phyloP scores from a whole-genome alignment of 2,329 filamentous ascomycete genomes.

The Neurospora crassa region DNA sequence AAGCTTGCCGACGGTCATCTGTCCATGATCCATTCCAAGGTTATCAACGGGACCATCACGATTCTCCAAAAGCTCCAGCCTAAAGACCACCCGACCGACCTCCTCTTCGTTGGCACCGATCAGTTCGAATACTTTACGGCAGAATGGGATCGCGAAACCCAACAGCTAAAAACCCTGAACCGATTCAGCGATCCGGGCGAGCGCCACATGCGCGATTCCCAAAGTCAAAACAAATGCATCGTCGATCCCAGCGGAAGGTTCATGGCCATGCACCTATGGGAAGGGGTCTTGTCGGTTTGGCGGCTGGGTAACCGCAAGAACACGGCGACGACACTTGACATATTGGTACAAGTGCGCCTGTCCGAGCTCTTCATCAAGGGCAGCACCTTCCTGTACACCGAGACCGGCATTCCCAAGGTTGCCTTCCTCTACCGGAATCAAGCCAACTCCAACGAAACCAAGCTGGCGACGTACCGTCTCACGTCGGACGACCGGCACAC shows the following conservation, averaged over 20 bases:
- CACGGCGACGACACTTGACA: conserved; percentile 33
- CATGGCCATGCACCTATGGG: conserved; percentile 50
- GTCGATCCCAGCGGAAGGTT: conserved; percentile 68
- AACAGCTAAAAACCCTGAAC: conserved; percentile 41
- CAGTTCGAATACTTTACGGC: conserved; percentile 85
- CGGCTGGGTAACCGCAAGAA: conserved; percentile 39
- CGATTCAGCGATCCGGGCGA: conserved; percentile 45
- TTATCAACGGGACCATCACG: conserved; percentile 76
- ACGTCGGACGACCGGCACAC: conserved; percentile 49
- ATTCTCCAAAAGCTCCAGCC: conserved; percentile 77
- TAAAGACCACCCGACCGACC: conserved; percentile 62
- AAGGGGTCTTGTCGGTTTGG: conserved; percentile 47
- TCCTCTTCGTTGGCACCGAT: conserved; percentile 89
- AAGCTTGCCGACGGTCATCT: conserved; percentile 55
- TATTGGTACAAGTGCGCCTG: conserved; percentile 45
- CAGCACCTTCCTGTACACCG: conserved; percentile 47
- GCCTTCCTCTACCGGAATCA: conserved; percentile 49
- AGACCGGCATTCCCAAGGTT: conserved; percentile 47
- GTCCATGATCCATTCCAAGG: conserved; percentile 54
- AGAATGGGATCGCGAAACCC: conserved; percentile 59
- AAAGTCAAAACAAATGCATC: conserved; percentile 73
- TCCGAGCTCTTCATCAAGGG: conserved; percentile 52
- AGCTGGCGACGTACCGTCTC: conserved; percentile 49
- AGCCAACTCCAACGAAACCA: conserved; percentile 41
- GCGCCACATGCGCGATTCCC: conserved; percentile 61